phyloP scores from a whole-genome alignment of 345 rosid genomes.

The Draba incana region DNA sequence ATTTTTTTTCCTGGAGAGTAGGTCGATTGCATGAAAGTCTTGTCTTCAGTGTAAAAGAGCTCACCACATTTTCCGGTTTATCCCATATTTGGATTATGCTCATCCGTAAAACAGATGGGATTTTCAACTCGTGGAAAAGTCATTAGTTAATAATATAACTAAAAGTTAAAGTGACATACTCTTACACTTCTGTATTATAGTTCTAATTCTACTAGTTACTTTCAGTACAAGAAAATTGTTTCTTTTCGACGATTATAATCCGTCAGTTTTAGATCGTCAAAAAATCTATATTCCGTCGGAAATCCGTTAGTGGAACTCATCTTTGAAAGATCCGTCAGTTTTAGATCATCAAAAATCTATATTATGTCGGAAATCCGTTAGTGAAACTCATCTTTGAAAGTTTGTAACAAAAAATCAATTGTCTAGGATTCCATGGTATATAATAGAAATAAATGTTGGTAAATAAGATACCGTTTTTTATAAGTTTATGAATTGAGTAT shows the following conservation, averaged over 20 bases:
- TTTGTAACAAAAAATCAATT: too few species aligned
- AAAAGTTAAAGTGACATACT: not conserved
- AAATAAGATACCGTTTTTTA: constrained; percentile 3
- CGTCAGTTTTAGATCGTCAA: too few species aligned
- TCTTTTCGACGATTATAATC: too few species aligned
- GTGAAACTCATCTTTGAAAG: constrained; percentile 7
- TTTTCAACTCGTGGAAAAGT: not conserved
- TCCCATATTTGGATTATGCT: constrained; percentile 9
- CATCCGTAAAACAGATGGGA: constrained; percentile 11
- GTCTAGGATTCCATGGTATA: not conserved
- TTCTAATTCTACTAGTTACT: not conserved
- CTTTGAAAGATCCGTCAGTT: not conserved
- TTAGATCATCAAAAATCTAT: too few species aligned
- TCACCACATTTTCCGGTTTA: constrained; percentile 22
- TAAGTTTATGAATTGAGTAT: constrained; percentile 19
- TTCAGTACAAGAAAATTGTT: too few species aligned
- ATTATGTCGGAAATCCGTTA: not conserved
- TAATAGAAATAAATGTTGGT: constrained; percentile 3
- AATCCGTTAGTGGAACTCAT: not conserved
- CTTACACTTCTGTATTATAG: not conserved
- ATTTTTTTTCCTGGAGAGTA: not conserved
- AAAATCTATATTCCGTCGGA: too few species aligned
- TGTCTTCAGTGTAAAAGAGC: not conserved
- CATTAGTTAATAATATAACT: not conserved
- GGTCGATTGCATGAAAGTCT: constrained; percentile 33